phyloP scores from a whole-genome alignment of 306 rosid genomes.

The Quercus aquifolioides region DNA sequence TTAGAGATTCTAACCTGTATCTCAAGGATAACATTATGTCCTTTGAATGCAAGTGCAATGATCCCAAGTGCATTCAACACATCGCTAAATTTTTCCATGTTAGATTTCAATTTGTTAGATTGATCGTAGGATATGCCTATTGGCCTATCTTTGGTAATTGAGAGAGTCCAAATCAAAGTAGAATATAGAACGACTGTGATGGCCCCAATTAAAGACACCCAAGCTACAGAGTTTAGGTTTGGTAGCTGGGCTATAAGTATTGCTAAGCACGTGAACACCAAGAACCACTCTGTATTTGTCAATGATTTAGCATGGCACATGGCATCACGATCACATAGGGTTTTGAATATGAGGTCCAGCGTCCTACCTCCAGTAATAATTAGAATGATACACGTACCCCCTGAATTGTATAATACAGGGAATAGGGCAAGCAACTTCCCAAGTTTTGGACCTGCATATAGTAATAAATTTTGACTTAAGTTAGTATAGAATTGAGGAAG shows the following conservation, averaged over 20 bases:
- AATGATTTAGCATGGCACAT: too few species aligned
- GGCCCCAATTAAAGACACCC: constrained; percentile 49
- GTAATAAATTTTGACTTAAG: too few species aligned
- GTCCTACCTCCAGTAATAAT: constrained; percentile 43
- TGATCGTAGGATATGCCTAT: constrained; percentile 20
- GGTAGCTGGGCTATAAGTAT: constrained; percentile 56
- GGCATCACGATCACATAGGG: too few species aligned
- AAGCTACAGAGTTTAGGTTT: constrained; percentile 52
- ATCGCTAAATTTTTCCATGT: constrained; percentile 10
- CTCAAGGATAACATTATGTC: constrained; percentile 75
- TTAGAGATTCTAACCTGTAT: constrained; percentile 45
- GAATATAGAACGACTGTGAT: constrained; percentile 28
- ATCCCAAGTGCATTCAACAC: constrained; percentile 50
- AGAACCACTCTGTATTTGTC: constrained; percentile 33
- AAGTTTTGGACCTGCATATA: too few species aligned
- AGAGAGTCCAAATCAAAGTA: constrained; percentile 52
- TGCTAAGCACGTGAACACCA: constrained; percentile 50
- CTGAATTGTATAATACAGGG: constrained; percentile 2
- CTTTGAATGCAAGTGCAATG: constrained; percentile 51
- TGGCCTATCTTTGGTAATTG: constrained; percentile 43
- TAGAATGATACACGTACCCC: constrained; percentile 36
- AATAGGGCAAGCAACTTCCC: too few species aligned
- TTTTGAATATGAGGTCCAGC: too few species aligned
- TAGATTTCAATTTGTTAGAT: not conserved
- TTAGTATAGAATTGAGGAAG: too few species aligned